phyloP scores from a whole-genome alignment of 805 yeast species.

The Phaffomyces antillensis region DNA sequence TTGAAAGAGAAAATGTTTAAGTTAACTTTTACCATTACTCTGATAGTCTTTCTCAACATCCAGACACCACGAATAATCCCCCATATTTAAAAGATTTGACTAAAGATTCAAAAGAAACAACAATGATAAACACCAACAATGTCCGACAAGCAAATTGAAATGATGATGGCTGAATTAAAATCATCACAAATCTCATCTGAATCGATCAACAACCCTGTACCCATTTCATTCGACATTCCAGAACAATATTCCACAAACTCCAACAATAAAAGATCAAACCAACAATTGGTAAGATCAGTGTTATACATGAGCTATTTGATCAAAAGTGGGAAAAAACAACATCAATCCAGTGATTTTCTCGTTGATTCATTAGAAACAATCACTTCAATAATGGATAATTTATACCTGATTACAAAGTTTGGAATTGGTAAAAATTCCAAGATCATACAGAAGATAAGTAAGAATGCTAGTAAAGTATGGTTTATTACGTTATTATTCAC shows the following conservation, averaged over 20 bases:
- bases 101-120: too few species aligned
- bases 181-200: neutral
- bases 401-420: conserved; percentile 11
- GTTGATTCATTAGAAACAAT: conserved; percentile 11
- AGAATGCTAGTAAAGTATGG: conserved; percentile 14
- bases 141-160: conserved; percentile 9
- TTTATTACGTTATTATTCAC: conserved; percentile 12
- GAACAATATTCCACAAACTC: neutral
- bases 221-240: neutral
- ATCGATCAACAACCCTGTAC: neutral
- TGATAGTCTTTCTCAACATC: too few species aligned
- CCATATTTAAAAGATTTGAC: too few species aligned
- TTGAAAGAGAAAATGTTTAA: too few species aligned
- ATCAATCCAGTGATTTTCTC: conserved; percentile 4
- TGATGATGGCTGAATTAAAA: conserved; percentile 5
- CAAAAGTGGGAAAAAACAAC: conserved; percentile 3
- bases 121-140: neutral
- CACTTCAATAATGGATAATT: conserved; percentile 15
- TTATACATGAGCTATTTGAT: conserved; percentile 11
- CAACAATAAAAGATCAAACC: conserved; percentile 4
- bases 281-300: conserved; percentile 10
- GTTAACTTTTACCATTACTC: too few species aligned
- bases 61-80: too few species aligned
- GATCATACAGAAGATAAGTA: conserved; percentile 1
- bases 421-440: conserved; percentile 12